Evolutionary conservation across 768 basidiomycete species (phyloP), one percentile per base, ranked within the genome.

Genomic region (Phallus indusiatus): DNA sequence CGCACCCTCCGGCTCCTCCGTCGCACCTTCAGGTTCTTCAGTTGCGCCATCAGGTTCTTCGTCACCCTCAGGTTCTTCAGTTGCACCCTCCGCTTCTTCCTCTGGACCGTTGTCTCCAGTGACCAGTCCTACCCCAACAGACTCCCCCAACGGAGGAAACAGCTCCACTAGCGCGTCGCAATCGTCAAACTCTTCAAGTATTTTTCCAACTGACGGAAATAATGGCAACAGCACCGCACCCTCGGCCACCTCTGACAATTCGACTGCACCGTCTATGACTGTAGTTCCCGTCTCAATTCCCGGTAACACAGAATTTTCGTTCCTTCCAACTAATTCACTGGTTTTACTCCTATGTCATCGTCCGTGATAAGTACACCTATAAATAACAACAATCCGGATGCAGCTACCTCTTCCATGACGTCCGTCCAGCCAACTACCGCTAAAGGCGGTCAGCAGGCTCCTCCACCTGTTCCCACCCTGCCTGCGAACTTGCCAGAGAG

Each of bases 401-500:
- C 70, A 5, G 47, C 67, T 1, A 4, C 58, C 10, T 52, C 18
- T 20, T 14, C 14, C 9, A 42, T 42, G 4, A 69, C 76, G 1
- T 71, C 73, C 10, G 1, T 66, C 28, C 63, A 72, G 1, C 35
- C 73, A 8, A 9, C 37, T 7, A 61, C 65, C 10, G 56, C 53
- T 1, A 52, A 65, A 14, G 63, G 33, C 21, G 63, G 60, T 8
- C 55, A 65, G 7, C n/a, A 64, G 11, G 65, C 73, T 2, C 64
- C 67, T 18, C 69, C 73, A 5, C 56, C 70, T 1, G 54, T 61
- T 2, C 63, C 67, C 11, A 61, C 81, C 0, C 73, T 90, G 12
- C 88, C 89, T 0, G 70, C 75, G 0, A 77, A 76, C 55, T 71
- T 89, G 11, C 85, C 90, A n/a, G 70, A 64, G 16, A 72, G 77